Evolutionary conservation across 208 protist genomes (phyloP), one percentile per base, ranked within the genome.

Genomic region (Crithidia fasciculata): DNA sequence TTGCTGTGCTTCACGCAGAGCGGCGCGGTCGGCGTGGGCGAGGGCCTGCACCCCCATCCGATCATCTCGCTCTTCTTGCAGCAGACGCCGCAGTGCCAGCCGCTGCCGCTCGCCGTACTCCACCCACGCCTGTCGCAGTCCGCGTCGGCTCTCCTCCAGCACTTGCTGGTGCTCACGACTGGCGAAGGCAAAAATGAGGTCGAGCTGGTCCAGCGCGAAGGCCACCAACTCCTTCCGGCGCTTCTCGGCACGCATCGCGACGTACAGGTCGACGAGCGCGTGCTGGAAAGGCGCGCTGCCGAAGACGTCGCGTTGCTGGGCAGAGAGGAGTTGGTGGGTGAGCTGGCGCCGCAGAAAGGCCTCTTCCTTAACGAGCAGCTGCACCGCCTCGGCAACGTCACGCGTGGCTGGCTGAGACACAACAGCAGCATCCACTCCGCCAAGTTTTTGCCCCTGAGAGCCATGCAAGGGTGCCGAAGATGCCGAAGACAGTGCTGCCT

Each of bases 201-300:
- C 85, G 37, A 83, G 69, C 74, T 90, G 80, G 47, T 89, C 76
- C 53, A 75, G 19, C 15, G 82, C 85, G 76, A 76, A 93, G n/a
- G 13, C 44, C 54, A 79, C 41, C 57, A 93, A 77, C 43, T 81
- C 74, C 57, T 70, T 72, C 36, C 81, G 77, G 16, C 85, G 77
- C 65, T 81, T 66, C 37, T 90, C 83, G 8, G 76, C 57, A 4
- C 85, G 77, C 52, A 93, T 65, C 15, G 78, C 85, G 16, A 85
- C 18, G 66, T 88, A 89, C 7, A 88, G 47, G 5, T 69, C 50
- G 12, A 62, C 61, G 7, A 93, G 61, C 0, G 60, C 61, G 56
- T 50, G 28, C 43, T 72, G 61, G 49, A 90, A 82, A 36, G 36
- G 55, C 8, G 65, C n/a, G 19, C 70, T 78, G n/a, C 36, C 44